A percentile compares a stretch with the other conserved stretches of the same genome.
These are phyloP conservation scores for Chlorella sp. DNA, from an alignment of 139 green algal species.

Conservation along the genomic window DNA sequence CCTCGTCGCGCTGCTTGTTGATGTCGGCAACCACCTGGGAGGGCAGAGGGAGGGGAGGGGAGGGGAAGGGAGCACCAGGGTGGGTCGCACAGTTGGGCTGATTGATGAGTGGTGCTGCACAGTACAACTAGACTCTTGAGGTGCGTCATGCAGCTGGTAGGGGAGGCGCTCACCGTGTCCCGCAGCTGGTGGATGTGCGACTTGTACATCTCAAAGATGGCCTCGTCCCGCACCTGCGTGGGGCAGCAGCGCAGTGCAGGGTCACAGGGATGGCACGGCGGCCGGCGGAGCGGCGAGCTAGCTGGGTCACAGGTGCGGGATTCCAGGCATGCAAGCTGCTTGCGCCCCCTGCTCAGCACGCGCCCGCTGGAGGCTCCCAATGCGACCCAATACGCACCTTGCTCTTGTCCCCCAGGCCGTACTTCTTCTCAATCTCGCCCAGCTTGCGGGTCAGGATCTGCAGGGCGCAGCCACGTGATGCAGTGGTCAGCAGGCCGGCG, in stretches of 20 bases:
- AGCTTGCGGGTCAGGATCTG: conserved; percentile 33
- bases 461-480: not conserved
- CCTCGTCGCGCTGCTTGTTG: conserved; percentile 31
- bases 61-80: not conserved
- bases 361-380: too few relatives aligned
- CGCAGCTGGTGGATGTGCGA: conserved; percentile 35
- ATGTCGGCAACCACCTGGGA: conserved; percentile 31
- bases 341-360: too few relatives aligned
- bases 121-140: too few relatives aligned
- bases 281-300: too few relatives aligned
- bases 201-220: conserved; percentile 60
- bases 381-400: too few relatives aligned
- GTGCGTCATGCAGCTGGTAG: not conserved
- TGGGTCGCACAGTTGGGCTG: too few relatives aligned
- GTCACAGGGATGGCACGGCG: too few relatives aligned
- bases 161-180: not conserved
- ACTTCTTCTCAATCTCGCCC: conserved; percentile 47
- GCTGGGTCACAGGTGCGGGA: too few relatives aligned
- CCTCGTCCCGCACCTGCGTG: conserved; percentile 44
- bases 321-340: too few relatives aligned
- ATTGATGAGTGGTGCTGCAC: too few relatives aligned
- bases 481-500: too few relatives aligned
- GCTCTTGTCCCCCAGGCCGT: conserved; percentile 43
- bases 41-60: not conserved
- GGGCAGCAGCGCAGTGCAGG: too few relatives aligned